Conservation (phyloP, 306 rosid species). For the Neltuma alba region DNA sequence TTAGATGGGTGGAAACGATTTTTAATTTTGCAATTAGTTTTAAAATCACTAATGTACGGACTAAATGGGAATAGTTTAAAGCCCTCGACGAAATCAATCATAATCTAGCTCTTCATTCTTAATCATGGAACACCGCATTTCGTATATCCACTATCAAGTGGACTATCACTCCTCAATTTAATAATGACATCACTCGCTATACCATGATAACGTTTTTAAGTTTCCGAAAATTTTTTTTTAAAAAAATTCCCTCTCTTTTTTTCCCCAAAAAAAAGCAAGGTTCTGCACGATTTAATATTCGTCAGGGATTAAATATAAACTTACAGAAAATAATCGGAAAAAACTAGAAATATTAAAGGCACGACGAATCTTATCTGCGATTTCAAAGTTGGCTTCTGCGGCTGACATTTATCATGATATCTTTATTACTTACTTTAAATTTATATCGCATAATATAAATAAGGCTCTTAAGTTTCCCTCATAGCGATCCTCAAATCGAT, state of each 20-base stretch:
- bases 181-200: conserved; percentile 21
- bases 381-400: not conserved
- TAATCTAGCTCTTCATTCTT: not conserved
- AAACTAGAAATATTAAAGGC: not conserved
- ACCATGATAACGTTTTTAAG: not conserved
- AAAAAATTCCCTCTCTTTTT: too few relatives aligned
- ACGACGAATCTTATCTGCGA: not conserved
- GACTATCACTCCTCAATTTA: conserved; percentile 12
- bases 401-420: not conserved
- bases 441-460: not conserved
- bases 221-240: too few relatives aligned
- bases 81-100: not conserved
- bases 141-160: conserved; percentile 28
- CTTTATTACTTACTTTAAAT: not conserved
- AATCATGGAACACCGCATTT: conserved; percentile 16
- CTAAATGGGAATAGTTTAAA: not conserved
- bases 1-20: not conserved
- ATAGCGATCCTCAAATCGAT: not conserved
- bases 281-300: not conserved
- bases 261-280: not conserved
- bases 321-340: not conserved
- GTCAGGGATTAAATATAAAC: not conserved
- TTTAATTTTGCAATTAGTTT: not conserved
- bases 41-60: not conserved
- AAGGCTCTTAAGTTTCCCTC: not conserved